Evolutionary conservation across 768 basidiomycete species (phyloP).

Genomic region (Russula sp.): DNA sequence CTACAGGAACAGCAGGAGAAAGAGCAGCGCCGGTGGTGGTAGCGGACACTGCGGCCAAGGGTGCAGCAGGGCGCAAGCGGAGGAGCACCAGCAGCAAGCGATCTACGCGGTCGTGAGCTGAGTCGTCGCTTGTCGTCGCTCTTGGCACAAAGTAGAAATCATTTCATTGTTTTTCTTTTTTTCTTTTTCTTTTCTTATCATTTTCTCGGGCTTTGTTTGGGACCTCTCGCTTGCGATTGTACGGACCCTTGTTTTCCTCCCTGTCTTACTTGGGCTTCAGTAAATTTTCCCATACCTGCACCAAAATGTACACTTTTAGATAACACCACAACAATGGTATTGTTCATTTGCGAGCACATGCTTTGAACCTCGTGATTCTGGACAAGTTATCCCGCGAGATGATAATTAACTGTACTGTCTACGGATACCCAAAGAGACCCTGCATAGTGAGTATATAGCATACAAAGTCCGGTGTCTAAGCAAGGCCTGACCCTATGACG

Average conservation of each 20-base stretch:
- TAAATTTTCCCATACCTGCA: neutral
- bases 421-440: neutral
- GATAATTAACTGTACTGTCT: neutral
- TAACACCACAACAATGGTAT: neutral
- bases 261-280: neutral
- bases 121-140: neutral
- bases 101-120: neutral
- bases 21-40: neutral
- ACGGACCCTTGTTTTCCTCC: constrained; percentile 1
- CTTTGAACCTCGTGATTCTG: neutral
- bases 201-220: neutral
- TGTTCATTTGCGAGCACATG: neutral
- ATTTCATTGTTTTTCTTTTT: neutral
- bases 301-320: neutral
- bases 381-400: neutral
- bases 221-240: neutral
- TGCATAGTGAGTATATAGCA: neutral
- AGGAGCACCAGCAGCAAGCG: neutral
- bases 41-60: neutral
- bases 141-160: neutral
- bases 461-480: constrained; percentile 4
- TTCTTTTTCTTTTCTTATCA: neutral
- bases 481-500: neutral
- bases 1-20: neutral
- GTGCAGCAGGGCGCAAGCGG: neutral